These are phyloP conservation scores for Omphalotus guepiniiformis DNA, from an alignment of 768 basidiomycete species.

Conservation along the genomic window DNA sequence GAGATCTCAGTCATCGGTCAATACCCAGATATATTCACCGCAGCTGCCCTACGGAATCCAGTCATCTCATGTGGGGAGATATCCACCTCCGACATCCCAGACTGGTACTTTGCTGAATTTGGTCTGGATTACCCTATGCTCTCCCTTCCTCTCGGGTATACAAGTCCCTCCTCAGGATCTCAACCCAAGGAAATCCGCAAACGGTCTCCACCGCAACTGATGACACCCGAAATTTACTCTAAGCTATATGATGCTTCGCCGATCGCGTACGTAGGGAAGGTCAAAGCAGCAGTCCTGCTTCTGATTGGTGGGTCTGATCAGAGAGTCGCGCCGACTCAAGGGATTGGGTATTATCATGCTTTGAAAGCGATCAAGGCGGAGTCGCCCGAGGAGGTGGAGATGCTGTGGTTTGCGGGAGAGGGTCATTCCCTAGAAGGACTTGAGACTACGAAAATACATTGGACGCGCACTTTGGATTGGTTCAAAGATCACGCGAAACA, in stretches of 20 bases:
- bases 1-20: slow-evolving; percentile 51
- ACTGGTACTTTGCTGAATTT: slow-evolving; percentile 57
- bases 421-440: slow-evolving; percentile 2
- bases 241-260: slow-evolving; percentile 50
- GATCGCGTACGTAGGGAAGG: slow-evolving; percentile 45
- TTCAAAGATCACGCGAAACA: neutral
- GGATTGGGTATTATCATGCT: slow-evolving; percentile 60
- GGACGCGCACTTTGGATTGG: neutral
- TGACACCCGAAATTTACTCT: slow-evolving; percentile 42
- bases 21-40: slow-evolving; percentile 56
- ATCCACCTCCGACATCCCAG: slow-evolving; percentile 59
- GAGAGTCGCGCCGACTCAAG: slow-evolving; percentile 61
- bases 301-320: slow-evolving; percentile 58
- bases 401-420: slow-evolving; percentile 2
- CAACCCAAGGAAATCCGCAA: slow-evolving; percentile 16
- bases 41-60: slow-evolving; percentile 63
- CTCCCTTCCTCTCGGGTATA: slow-evolving; percentile 19
- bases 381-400: neutral
- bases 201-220: slow-evolving; percentile 28
- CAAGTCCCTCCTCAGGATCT: slow-evolving; percentile 1
- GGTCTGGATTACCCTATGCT: slow-evolving; percentile 38
- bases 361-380: slow-evolving; percentile 36
- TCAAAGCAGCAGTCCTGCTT: slow-evolving; percentile 52
- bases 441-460: neutral
- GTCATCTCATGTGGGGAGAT: slow-evolving; percentile 61